Percentiles rank a stretch among this genome's conserved stretches.
phyloP scores from a whole-genome alignment of 768 basidiomycete species.

The Cubamyces sp. region DNA sequence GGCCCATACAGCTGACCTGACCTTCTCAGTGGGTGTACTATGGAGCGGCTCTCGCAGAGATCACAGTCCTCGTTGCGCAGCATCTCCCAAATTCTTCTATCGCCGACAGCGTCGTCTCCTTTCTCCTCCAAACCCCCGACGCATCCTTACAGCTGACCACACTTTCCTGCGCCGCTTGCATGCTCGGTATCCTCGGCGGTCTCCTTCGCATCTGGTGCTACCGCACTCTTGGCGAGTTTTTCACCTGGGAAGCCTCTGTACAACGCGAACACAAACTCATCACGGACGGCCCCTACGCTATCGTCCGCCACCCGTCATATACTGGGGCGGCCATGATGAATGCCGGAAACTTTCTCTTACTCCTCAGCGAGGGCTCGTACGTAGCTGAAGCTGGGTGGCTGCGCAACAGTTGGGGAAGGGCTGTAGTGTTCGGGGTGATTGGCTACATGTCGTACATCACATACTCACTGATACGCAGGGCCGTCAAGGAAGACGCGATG shows the following conservation, averaged over 20 bases:
- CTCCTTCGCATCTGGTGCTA: constrained; percentile 5
- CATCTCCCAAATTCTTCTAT: background rate
- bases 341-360: background rate
- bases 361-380: background rate
- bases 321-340: constrained; percentile 3
- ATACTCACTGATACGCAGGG: background rate
- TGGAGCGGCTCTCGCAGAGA: background rate
- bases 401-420: background rate
- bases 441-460: background rate
- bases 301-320: constrained; percentile 27
- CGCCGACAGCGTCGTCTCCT: background rate
- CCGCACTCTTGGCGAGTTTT: constrained; percentile 21
- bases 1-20: background rate
- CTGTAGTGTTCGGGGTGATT: background rate
- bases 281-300: constrained; percentile 20
- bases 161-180: background rate
- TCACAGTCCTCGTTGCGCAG: background rate
- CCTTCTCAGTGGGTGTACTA: background rate
- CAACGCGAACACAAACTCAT: constrained; percentile 20
- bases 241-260: constrained; percentile 24
- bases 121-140: background rate
- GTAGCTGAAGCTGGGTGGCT: background rate
- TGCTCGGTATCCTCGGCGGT: background rate
- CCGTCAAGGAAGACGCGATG: constrained; percentile 7
- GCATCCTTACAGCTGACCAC: background rate